Conservation (phyloP, 768 basidiomycete species). For the Kockovaella imperatae region DNA sequence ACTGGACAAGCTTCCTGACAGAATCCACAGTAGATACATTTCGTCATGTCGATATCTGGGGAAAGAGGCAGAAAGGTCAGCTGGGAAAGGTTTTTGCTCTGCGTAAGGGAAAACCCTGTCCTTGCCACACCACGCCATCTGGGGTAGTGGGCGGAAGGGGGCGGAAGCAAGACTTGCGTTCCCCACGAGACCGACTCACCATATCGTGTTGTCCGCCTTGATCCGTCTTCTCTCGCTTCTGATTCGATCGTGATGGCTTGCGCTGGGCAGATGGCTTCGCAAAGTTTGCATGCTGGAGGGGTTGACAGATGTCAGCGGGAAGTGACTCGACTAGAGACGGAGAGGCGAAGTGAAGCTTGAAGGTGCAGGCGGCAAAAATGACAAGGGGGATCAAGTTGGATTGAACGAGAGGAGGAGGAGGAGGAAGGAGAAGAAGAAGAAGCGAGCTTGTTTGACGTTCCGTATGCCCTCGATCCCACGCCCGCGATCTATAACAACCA, state of each 20-base stretch:
- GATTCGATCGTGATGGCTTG: constrained; percentile 99
- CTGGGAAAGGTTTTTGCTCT: constrained; percentile 4
- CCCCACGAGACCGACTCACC: no score
- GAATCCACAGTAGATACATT: constrained; percentile 99
- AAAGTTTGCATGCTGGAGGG: constrained; percentile 86
- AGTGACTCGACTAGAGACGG: neutral
- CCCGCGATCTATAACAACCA: neutral
- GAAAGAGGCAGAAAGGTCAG: neutral
- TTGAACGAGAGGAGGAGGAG: neutral
- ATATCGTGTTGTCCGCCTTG: constrained; percentile 93
- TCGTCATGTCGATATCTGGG: constrained; percentile 97
- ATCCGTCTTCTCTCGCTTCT: constrained; percentile 89
- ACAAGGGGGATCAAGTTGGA: neutral
- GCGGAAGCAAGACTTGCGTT: neutral
- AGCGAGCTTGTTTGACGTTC: no score
- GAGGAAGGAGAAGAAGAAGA: neutral
- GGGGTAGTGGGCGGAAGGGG: neutral
- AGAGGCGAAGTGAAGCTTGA: neutral
- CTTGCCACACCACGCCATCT: neutral
- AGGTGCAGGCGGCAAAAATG: neutral
- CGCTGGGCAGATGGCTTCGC: constrained; percentile 98
- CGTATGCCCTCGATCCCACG: no score
- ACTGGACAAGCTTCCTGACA: constrained; percentile 99
- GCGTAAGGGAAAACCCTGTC: neutral
- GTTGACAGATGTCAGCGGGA: neutral